phyloP scores from a whole-genome alignment of 2,329 filamentous ascomycete species.

The Colletotrichum gigasporum region DNA sequence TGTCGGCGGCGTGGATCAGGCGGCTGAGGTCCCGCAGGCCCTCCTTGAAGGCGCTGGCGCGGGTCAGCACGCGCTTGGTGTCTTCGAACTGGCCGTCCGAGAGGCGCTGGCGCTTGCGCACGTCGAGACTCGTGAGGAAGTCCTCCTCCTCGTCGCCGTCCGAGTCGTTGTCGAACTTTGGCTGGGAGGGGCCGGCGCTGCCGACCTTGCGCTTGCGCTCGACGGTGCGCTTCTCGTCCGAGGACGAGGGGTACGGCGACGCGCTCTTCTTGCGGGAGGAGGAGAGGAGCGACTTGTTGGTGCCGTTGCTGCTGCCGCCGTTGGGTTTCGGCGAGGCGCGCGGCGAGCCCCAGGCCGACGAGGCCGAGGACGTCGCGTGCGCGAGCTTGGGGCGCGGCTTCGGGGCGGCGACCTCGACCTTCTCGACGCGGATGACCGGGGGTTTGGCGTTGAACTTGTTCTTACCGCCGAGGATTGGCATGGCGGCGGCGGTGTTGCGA shows the following conservation, averaged over 20 bases:
- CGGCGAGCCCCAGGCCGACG: conserved; percentile 44
- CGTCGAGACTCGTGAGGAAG: conserved; percentile 46
- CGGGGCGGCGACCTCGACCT: conserved; percentile 53
- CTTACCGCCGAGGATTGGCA: conserved; percentile 51
- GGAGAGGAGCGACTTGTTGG: conserved; percentile 34
- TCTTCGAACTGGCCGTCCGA: conserved; percentile 54
- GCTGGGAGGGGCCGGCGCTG: conserved; percentile 28
- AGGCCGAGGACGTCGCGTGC: conserved; percentile 42
- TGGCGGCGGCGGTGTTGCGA: conserved; percentile 12
- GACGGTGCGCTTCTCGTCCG: conserved; percentile 27
- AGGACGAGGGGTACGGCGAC: conserved; percentile 50
- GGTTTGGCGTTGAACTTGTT: conserved; percentile 62
- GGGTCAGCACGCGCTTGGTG: conserved; percentile 56
- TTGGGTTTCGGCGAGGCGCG: conserved; percentile 52
- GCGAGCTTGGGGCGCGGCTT: conserved; percentile 48
- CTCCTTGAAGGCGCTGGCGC: conserved; percentile 51
- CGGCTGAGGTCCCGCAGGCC: conserved; percentile 37
- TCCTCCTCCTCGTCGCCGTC: conserved; percentile 57
- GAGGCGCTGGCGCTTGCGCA: conserved; percentile 58
- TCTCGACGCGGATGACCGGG: conserved; percentile 62
- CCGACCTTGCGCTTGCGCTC: conserved; percentile 32
- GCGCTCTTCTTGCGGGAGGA: conserved; percentile 50
- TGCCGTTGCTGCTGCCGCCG: too few species aligned
- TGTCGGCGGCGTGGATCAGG: conserved; percentile 67
- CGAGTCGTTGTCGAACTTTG: conserved; percentile 59